Evolutionary conservation across 2,329 filamentous ascomycete species (phyloP).

Genomic region (Bisporella sp.): DNA sequence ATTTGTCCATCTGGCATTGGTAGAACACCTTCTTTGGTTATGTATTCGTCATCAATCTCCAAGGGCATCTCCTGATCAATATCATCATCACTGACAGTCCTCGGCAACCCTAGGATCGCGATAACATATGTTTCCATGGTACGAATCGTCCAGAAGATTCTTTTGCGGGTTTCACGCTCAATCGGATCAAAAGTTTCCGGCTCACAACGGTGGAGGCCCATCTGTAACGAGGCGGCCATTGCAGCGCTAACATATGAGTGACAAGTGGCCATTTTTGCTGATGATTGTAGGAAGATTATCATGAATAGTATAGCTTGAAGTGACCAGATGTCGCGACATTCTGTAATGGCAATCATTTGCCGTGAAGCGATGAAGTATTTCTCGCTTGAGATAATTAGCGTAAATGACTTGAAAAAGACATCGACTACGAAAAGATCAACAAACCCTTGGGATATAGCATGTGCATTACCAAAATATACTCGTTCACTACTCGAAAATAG

Average conservation of each 20-base stretch:
- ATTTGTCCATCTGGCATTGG: conserved; percentile 44
- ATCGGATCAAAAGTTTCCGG: conserved; percentile 50
- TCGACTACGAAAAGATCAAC: conserved; percentile 41
- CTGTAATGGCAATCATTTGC: conserved; percentile 51
- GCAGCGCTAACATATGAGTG: conserved; percentile 73
- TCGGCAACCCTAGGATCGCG: conserved; percentile 55
- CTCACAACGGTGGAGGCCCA: conserved; percentile 66
- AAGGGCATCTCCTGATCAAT: conserved; percentile 56
- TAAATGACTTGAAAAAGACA: conserved; percentile 39
- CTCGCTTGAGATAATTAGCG: conserved; percentile 38
- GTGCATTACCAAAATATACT: conserved; percentile 41
- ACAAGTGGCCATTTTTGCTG: conserved; percentile 67
- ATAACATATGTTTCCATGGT: conserved; percentile 64
- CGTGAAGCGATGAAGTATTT: conserved; percentile 66
- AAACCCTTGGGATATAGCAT: conserved; percentile 33
- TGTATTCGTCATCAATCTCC: conserved; percentile 58
- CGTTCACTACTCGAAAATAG: conserved; percentile 41
- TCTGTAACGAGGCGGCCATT: conserved; percentile 60
- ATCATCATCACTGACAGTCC: conserved; percentile 53
- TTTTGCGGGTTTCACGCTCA: conserved; percentile 52
- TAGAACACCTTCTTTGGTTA: conserved; percentile 47
- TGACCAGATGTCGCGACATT: conserved; percentile 64
- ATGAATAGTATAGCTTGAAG: conserved; percentile 70
- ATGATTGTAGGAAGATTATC: conserved; percentile 71
- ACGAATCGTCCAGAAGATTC: conserved; percentile 60